Evolutionary conservation across 441 rosid species (phyloP).

Genomic region (Eutrema salsugineum): DNA sequence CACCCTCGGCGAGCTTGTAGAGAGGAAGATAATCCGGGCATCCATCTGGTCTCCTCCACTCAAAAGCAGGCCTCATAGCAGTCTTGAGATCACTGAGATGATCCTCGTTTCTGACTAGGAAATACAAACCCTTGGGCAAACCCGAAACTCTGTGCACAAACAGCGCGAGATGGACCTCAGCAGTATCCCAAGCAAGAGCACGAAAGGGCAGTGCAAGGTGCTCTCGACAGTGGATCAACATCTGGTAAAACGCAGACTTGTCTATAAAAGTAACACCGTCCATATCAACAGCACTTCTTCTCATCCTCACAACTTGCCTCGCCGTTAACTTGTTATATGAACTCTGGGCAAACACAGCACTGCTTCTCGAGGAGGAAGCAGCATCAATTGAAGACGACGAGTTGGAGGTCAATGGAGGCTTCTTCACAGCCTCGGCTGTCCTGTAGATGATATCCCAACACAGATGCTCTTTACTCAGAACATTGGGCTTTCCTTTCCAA

Average conservation of each 20-base stretch:
- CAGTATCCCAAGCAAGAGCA: constrained; percentile 75
- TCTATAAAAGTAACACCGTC: constrained; percentile 64
- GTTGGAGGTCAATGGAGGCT: constrained; percentile 37
- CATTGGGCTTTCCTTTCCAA: constrained; percentile 71
- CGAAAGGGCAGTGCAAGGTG: constrained; percentile 72
- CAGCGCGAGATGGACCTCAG: constrained; percentile 81
- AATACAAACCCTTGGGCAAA: constrained; percentile 72
- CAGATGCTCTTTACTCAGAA: constrained; percentile 68
- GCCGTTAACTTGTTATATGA: constrained; percentile 46
- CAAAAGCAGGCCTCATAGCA: constrained; percentile 50
- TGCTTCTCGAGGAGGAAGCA: constrained; percentile 43
- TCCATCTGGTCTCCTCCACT: constrained; percentile 79
- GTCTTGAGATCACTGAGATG: constrained; percentile 60
- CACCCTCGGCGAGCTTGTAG: constrained; percentile 59
- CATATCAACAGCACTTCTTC: constrained; percentile 91
- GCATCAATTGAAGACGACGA: constrained; percentile 29
- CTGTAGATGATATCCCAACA: constrained; percentile 76
- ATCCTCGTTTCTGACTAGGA: constrained; percentile 79
- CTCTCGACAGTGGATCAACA: constrained; percentile 63
- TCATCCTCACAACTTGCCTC: constrained; percentile 70
- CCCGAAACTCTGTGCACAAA: constrained; percentile 78
- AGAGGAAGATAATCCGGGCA: constrained; percentile 71
- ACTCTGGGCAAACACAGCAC: constrained; percentile 42
- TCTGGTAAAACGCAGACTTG: constrained; percentile 67
- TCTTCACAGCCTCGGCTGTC: constrained; percentile 68